A percentile compares a stretch with the other conserved stretches of the same genome.
These are phyloP conservation scores for Oligophagozyma castellii DNA, from an alignment of 1,139 yeast species.

Conservation along the genomic window DNA sequence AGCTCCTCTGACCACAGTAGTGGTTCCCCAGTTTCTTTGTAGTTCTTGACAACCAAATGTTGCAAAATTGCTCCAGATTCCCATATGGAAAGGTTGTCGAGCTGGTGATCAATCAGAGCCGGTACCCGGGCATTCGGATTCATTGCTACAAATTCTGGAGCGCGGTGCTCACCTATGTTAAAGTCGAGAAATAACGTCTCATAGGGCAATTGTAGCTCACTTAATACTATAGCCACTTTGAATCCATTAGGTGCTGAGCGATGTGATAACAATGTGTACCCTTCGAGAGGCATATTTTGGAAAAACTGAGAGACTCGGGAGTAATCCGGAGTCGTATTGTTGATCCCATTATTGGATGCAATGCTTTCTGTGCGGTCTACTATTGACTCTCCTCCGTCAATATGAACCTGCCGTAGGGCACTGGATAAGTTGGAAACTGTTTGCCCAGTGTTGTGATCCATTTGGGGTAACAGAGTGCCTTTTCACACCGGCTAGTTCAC, in stretches of 20 bases:
- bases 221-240: conserved; percentile 82
- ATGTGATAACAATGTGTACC: conserved; percentile 79
- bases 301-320: conserved; percentile 62
- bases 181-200: conserved; percentile 81
- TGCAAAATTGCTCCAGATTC: conserved; percentile 85
- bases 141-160: conserved; percentile 82
- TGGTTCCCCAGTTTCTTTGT: conserved; percentile 60
- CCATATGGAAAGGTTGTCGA: conserved; percentile 76
- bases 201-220: conserved; percentile 69
- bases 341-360: conserved; percentile 1
- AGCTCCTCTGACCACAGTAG: conserved; percentile 70
- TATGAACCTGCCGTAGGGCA: conserved; percentile 22
- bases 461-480: no score
- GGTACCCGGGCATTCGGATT: conserved; percentile 95
- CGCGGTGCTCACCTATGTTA: conserved; percentile 79
- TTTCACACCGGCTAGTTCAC: no score
- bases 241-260: conserved; percentile 94
- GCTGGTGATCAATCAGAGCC: conserved; percentile 77
- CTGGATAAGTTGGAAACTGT: conserved; percentile 22
- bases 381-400: conserved; percentile 12
- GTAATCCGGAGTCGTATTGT: conserved; percentile 10
- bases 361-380: conserved; percentile 10
- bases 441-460: no score
- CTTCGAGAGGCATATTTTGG: conserved; percentile 67
- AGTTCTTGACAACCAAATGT: conserved; percentile 56